These are phyloP conservation scores for Quercus glauca DNA, from an alignment of 306 rosid species.

Conservation along the genomic window DNA sequence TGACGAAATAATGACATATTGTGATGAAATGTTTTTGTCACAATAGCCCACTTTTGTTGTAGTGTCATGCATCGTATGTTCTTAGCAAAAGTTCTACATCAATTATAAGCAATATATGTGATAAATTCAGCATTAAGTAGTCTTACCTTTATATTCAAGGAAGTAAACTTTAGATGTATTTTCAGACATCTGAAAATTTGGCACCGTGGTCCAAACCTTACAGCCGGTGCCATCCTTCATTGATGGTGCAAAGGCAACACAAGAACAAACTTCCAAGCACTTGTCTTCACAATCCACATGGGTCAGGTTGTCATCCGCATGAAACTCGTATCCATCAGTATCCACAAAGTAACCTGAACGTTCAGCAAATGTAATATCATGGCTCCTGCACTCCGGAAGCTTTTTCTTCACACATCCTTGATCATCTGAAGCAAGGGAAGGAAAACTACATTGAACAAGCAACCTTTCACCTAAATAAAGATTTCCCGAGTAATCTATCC, in stretches of 20 bases:
- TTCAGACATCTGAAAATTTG: neutral
- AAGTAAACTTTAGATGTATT: neutral
- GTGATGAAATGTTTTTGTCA: too few species aligned
- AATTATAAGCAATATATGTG: too few species aligned
- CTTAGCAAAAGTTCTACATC: too few species aligned
- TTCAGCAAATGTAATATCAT: too few species aligned
- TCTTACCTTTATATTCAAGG: neutral
- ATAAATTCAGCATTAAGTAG: too few species aligned
- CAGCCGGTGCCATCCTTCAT: neutral
- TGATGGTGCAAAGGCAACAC: neutral
- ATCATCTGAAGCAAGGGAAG: neutral
- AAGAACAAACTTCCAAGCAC: neutral
- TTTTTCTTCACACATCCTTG: neutral
- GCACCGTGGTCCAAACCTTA: neutral
- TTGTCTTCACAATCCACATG: neutral
- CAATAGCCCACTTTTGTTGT: too few species aligned
- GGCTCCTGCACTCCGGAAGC: neutral
- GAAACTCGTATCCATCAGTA: neutral
- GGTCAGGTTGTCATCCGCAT: neutral
- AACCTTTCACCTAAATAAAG: too few species aligned
- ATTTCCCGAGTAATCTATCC: too few species aligned
- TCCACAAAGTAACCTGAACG: neutral
- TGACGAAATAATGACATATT: too few species aligned
- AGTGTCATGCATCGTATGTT: too few species aligned
- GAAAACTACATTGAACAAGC: too few species aligned